Base-by-base conservation (phyloP, 208 protist species). In the Leishmania martiniquensis region DNA sequence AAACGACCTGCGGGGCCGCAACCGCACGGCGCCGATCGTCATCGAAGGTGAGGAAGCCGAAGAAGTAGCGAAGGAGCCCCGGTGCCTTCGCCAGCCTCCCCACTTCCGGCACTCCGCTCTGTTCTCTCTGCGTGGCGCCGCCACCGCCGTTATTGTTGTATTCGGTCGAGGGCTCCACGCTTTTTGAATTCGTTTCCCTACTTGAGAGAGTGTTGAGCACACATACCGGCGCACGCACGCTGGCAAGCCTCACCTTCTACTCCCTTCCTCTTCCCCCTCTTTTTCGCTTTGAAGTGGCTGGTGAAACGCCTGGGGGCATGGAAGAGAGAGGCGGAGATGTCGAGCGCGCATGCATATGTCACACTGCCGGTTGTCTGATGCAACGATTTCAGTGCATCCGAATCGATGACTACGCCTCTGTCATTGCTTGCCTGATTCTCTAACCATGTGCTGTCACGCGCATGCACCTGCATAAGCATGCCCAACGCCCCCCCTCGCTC, bases 1-100 rank as follows among this genome's bases (percentile, higher is more conserved):
- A 34, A 45, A 47, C 65, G 51, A 42, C 67, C 49, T 52, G 10
- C 32, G 78, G 74, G 75, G 59, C 70, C 3, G 74, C 76, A 47
- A 78, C 78, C 42, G 80, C 74, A 51, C 80, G 75, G 42, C 80
- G 80, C 37, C 80, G 75, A 67, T 83, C 76, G 59, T 74, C 75
- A 15, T 32, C 72, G 34, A 65, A 44, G 72, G 7, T 32, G 49
- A 67, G 49, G 68, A 83, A 83, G 52, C 32, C 65, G 39, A 79
- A 72, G 59, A 73, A 76, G 45, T 74, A 34, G 44, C 42, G n/a
- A 9, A 57, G 13, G 25, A 5, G 6, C 68, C 5, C 68, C n/a
- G 9, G 17, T 15, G n/a, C 34, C 37, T 68, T 12, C 2, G 25
- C 42, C 20, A 10, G 0, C 42, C 22, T 29, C 42, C 42, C 25